Evolutionary conservation across 2,329 filamentous ascomycete species (phyloP), one percentile per base, ranked within the genome.

Genomic region (Phyllosticta ampelicida): DNA sequence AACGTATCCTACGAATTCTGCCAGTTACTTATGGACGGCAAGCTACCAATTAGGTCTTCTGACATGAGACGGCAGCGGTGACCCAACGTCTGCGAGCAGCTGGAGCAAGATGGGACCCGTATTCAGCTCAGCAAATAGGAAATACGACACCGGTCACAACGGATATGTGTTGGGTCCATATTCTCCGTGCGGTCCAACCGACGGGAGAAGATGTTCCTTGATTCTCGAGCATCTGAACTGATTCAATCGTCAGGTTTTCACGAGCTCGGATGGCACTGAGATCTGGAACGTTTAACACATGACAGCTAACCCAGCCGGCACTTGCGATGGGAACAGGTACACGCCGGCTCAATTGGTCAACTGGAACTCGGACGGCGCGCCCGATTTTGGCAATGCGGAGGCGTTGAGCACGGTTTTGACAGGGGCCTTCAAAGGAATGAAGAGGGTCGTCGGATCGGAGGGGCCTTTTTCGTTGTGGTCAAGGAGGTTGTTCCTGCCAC

Each of bases 261-360:
- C 67, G 26, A 82, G 78, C 61, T 80, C 80, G 0, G 79, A 83
- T 61, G 78, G 74, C 2, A 75, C 69, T 0, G 74, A 83, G 66
- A 78, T 75, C 2, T 83, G 76, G 76, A 80, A 79, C 55, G 76
- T 79, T 0, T 83, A 80, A 66, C 80, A 83, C 62, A 80, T 80
- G 0, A 81, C 79, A 0, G 68, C 72, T 1, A 77, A 74, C 60
- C 69, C 71, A 10, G 68, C 67, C 0, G 80, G 80, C 0, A 73
- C 76, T 1, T 84, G 81, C 58, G 79, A 81, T 60, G 73, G 77
- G 1, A 78, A 73, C 4, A 67, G 81, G 48, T 82, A 82, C 61
- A 79, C 80, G 1, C 78, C 78, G 70, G 77, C 77, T 0, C 75
- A 81, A 65, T 73, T 74, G 21, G 64, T 83, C 23, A 76, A 75